These are phyloP conservation scores for Paecilomyces variotii DNA, from an alignment of 2,329 filamentous ascomycete species.

Conservation along the genomic window DNA sequence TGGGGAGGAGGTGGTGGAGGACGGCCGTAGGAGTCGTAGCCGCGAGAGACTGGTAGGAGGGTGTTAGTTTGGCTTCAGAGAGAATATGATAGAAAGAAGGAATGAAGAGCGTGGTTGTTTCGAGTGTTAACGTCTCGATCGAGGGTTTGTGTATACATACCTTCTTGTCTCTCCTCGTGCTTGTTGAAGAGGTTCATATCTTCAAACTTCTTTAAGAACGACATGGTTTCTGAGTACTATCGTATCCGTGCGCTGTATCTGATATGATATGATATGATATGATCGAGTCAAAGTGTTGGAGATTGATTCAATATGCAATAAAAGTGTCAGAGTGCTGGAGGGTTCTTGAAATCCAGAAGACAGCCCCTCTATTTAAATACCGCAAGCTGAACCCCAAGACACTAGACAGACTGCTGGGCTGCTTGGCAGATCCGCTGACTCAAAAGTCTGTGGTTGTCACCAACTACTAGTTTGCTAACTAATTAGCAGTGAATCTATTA, in stretches of 20 bases:
- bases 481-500: background rate
- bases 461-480: background rate
- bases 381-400: background rate
- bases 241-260: background rate
- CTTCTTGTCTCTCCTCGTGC: constrained; percentile 26
- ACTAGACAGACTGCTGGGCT: background rate
- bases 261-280: background rate
- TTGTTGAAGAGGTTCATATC: constrained; percentile 38
- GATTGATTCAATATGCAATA: background rate
- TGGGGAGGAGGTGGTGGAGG: constrained; percentile 9
- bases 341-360: background rate
- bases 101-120: background rate
- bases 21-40: constrained; percentile 2
- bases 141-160: constrained; percentile 4
- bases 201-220: constrained; percentile 42
- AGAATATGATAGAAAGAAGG: background rate
- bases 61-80: background rate
- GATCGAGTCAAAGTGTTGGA: background rate
- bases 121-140: background rate
- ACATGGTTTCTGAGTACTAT: constrained; percentile 24
- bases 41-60: background rate
- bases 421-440: background rate
- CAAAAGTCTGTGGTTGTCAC: background rate
- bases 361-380: background rate
- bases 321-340: background rate